These are phyloP conservation scores for Phytophthora aleatoria DNA, from an alignment of 352 stramenopile species.

Conservation along the genomic window DNA sequence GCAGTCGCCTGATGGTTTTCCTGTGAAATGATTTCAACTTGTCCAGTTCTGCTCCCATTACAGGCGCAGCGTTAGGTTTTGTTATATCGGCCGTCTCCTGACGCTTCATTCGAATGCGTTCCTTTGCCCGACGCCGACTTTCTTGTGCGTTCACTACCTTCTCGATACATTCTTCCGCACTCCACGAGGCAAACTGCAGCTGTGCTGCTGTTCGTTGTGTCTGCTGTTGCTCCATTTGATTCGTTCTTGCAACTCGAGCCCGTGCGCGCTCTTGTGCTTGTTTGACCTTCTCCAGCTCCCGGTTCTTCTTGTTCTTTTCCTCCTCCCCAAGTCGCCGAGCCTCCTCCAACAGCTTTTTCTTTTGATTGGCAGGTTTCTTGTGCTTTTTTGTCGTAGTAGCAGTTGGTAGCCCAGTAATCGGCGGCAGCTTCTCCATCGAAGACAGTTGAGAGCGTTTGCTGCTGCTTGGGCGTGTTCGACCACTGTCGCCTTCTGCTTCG, in stretches of 20 bases:
- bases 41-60: not conserved
- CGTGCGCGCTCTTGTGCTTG: conserved; percentile 66
- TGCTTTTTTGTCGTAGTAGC: not conserved
- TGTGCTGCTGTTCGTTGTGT: conserved; percentile 26
- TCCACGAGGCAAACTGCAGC: conserved; percentile 14
- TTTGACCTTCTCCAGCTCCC: conserved; percentile 46
- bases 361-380: conserved; percentile 4
- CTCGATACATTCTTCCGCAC: conserved; percentile 36
- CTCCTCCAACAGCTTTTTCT: conserved; percentile 7
- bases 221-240: conserved; percentile 45
- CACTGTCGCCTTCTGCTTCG: not conserved
- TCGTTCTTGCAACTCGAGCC: conserved; percentile 47
- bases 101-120: conserved; percentile 44
- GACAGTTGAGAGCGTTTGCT: conserved; percentile 1
- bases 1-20: conserved; percentile 10
- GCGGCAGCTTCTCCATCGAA: conserved; percentile 1
- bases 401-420: not conserved
- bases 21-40: conserved; percentile 13
- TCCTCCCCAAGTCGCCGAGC: conserved; percentile 28
- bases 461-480: not conserved
- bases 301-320: conserved; percentile 25
- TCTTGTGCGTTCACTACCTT: conserved; percentile 40
- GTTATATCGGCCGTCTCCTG: conserved; percentile 13
- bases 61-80: not conserved
- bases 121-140: conserved; percentile 49